Evolutionary conservation across 371 early-diverging fungal genomes (phyloP).

Genomic region (Mucor plumbeus): DNA sequence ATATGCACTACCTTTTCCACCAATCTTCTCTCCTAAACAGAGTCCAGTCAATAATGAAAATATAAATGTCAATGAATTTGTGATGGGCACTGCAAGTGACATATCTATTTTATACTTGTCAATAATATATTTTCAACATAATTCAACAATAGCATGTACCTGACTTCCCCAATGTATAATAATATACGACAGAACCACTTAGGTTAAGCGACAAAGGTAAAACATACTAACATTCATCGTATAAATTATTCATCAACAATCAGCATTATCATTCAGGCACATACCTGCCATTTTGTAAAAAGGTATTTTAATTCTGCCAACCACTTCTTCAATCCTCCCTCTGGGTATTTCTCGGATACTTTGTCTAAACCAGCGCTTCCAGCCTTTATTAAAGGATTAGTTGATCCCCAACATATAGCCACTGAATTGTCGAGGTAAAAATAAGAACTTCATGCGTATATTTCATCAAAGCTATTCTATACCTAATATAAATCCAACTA

Average conservation of each 20-base stretch:
- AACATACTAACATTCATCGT: constrained; percentile 64
- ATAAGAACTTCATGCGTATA: background rate
- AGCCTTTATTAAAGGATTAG: constrained; percentile 93
- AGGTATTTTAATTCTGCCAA: constrained; percentile 77
- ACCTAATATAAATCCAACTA: constrained; percentile 37
- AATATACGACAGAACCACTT: constrained; percentile 89
- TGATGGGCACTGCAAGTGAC: constrained; percentile 92
- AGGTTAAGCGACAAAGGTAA: constrained; percentile 86
- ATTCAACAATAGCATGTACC: constrained; percentile 31
- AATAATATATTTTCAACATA: background rate
- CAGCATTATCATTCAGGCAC: background rate
- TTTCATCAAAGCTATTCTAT: background rate
- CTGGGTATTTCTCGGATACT: constrained; percentile 53
- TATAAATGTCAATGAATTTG: constrained; percentile 88
- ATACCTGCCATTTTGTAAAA: constrained; percentile 87
- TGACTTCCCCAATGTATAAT: constrained; percentile 86
- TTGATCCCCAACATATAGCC: constrained; percentile 93
- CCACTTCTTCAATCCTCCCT: constrained; percentile 60
- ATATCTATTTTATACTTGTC: constrained; percentile 58
- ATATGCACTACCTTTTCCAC: constrained; percentile 48
- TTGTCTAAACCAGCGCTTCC: constrained; percentile 83
- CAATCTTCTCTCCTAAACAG: constrained; percentile 77
- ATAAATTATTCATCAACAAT: background rate
- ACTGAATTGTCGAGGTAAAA: constrained; percentile 42
- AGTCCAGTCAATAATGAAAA: constrained; percentile 83